Evolutionary conservation across 2,329 filamentous ascomycete genomes (phyloP), one percentile per base, ranked within the genome.

Genomic region (Claviceps africana): DNA sequence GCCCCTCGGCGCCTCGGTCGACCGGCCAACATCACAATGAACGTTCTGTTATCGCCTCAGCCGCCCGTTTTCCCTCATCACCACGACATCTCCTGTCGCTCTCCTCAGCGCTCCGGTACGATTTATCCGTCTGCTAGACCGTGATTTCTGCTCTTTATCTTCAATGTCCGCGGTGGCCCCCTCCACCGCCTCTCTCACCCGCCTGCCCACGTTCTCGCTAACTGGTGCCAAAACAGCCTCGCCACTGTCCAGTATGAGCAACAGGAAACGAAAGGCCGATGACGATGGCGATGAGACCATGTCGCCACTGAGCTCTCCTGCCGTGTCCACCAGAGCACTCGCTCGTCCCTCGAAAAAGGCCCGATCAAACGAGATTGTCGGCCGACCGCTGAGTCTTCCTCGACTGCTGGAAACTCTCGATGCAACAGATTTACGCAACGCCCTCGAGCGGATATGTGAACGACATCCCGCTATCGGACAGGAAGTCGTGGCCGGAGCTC

Each of bases 371-470:
- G 89, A 94, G 60, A 67, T 88, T 54, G 65, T 69, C 47, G 78
- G 78, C n/a, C 72, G 77, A 28, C 76, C 76, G 19, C 69, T 82
- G 43, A 61, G 72, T 2, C 70, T 81, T 8, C 73, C 76, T 53
- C 84, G 93, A 62, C 79, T 98, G n/a, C 82, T 98, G 56, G 91
- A 98, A 70, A 97, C 93, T 0, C 80, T 98, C 45, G 88, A 94
- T 62, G 84, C 83, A 55, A 79, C 86, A 54, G 87, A 94, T 58
- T 78, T 98, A 62, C 83, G 91, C 59, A 82, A 81, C 37, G 83
- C 96, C 1, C 77, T 98, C n/a, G 87, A 90, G 65, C 84, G 86
- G 51, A 86, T 98, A 64, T 96, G 90, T 72, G 86, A 95, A 62
- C 82, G 86, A 59, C 88, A 95, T 64, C 88, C 90, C 4, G 83